A percentile compares a stretch with the other conserved stretches of the same genome.
phyloP scores from a whole-genome alignment of 352 stramenopile species.

The Globisporangium radiosum region DNA sequence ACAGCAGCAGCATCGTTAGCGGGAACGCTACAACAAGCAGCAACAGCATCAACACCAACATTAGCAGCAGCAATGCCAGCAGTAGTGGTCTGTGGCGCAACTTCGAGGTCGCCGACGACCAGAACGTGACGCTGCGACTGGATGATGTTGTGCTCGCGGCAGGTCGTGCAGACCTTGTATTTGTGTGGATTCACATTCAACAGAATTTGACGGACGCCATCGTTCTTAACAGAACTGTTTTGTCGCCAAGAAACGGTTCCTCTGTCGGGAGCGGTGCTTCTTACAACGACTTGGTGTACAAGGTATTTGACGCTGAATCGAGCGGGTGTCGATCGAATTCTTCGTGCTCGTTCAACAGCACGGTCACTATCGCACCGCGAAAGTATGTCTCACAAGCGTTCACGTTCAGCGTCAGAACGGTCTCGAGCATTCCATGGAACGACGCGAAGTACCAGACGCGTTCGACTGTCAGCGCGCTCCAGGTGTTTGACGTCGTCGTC shows the following conservation, averaged over 20 bases:
- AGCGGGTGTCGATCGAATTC: constrained; percentile 10
- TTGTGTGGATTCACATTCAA: constrained; percentile 12
- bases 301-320: constrained; percentile 5
- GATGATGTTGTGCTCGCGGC: constrained; percentile 22
- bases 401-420: constrained; percentile 23
- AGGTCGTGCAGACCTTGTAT: constrained; percentile 20
- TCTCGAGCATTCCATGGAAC: constrained; percentile 15
- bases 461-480: constrained; percentile 18
- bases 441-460: constrained; percentile 16
- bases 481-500: constrained; percentile 29
- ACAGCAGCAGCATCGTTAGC: too few relatives aligned
- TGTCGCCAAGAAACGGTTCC: neutral
- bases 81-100: constrained; percentile 11
- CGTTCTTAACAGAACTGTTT: constrained; percentile 2
- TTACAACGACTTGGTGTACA: neutral
- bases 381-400: constrained; percentile 36
- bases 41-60: too few relatives aligned
- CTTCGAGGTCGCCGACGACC: constrained; percentile 33
- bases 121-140: constrained; percentile 32
- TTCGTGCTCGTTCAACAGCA: constrained; percentile 14
- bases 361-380: constrained; percentile 25
- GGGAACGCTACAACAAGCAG: too few relatives aligned
- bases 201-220: constrained; percentile 15
- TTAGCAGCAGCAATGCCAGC: constrained; percentile 1
- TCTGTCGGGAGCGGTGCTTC: neutral